These are phyloP conservation scores for Pharnaceum exiguum DNA, from an alignment of 148 eudicot species.

Conservation along the genomic window DNA sequence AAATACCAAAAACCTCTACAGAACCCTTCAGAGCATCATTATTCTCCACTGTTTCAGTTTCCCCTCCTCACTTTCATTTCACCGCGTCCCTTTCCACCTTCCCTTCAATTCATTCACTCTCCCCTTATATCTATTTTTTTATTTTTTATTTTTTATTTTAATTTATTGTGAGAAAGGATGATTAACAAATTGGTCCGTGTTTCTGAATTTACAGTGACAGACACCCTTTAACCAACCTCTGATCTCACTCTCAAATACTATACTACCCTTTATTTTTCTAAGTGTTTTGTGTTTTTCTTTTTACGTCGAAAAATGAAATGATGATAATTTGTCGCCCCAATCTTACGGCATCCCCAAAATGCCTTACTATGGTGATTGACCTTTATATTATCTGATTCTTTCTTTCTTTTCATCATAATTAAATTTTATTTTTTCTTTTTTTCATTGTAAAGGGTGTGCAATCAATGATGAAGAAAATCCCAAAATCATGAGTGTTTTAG, in stretches of 20 bases:
- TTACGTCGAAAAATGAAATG: no score
- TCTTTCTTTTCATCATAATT: constrained; percentile 27
- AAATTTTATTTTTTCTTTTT: constrained; percentile 16
- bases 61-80: not conserved
- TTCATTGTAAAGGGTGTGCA: not conserved
- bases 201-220: constrained; percentile 55
- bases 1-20: not conserved
- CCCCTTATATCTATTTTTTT: no score
- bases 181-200: constrained; percentile 56
- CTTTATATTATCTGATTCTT: constrained; percentile 26
- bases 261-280: not conserved
- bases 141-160: not conserved
- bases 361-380: constrained; percentile 29
- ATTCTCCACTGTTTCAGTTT: no score
- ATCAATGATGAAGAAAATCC: constrained; percentile 25
- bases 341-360: constrained; percentile 23
- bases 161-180: constrained; percentile 32
- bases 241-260: constrained; percentile 25
- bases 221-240: constrained; percentile 38
- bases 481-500: constrained; percentile 16
- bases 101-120: not conserved
- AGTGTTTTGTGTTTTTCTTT: not conserved
- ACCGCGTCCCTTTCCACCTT: no score
- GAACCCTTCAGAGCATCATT: not conserved
- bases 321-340: constrained; percentile 35